Base-by-base conservation (phyloP, 176 grass and related monocot species). In the Chloris gayana region DNA sequence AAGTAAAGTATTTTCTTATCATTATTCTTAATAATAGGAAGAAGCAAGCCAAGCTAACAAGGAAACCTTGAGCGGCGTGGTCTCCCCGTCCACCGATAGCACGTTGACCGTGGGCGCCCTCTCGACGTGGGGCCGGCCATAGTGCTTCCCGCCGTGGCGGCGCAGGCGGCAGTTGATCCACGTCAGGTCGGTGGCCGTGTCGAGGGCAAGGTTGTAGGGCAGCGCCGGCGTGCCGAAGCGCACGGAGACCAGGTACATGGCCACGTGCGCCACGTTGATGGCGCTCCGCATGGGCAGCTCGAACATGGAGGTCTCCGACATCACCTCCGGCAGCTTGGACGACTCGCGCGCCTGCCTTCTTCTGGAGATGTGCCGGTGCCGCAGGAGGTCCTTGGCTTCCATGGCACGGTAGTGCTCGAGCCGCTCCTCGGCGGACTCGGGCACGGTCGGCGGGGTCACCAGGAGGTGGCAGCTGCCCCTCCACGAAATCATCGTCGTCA, bases 121-220 rank as follows among this genome's bases (percentile, higher is more conserved):
- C 24, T 41, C 31, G 26, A 58, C 53, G 82, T 7, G 35, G 39
- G 31, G 69, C 18, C 19, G 60, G 0, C 53, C 64, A 46, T 70
- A 73, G 59, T 72, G 81, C 78, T 71, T 76, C 9, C 77, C 72
- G 33, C 60, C 60, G 27, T n/a, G 73, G 5, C 50, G 41, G 21
- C 77, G 68, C 50, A 72, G 70, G 9, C 78, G 88, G 81, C 95
- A 98, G 83, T 94, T 98, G 70, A 91, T 87, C 96, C 96, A 98
- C 35, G 96, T 95, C 75, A 98, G 72, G 66, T 93, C 92, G 74
- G 87, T 98, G 11, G 90, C 96, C 0, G 90, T 98, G 81, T 95
- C 90, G 8, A 89, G 84, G 34, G 60, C 90, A 8, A 98, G 79
- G 31, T 49, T 68, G 72, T 81, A 95, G 5, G 82, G 83, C 38